Percentiles rank a stretch among this genome's conserved stretches.
phyloP scores from a whole-genome alignment of 345 rosid genomes.

The Pistacia integerrima region DNA sequence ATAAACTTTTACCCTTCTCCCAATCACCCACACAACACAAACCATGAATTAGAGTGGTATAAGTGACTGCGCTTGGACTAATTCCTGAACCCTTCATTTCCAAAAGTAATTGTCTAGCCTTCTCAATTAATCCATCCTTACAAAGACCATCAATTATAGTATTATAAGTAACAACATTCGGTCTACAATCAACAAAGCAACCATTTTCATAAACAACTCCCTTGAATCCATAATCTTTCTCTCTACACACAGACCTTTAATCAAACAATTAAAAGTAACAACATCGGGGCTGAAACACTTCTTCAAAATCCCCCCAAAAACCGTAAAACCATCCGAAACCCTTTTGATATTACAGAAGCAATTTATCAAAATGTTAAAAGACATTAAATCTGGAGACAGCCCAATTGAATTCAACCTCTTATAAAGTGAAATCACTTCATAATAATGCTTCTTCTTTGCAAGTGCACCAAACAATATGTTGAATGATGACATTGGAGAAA shows the following conservation, averaged over 20 bases:
- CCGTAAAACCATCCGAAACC: slow-evolving; percentile 24
- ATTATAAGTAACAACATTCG: slow-evolving; percentile 15
- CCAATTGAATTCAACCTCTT: no score
- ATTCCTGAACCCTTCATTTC: slow-evolving; percentile 31
- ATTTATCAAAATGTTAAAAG: slow-evolving; percentile 29
- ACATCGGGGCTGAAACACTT: slow-evolving; percentile 20
- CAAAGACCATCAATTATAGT: slow-evolving; percentile 34
- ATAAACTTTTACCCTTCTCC: slow-evolving; percentile 24
- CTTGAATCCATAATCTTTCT: not conserved
- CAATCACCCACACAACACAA: slow-evolving; percentile 21
- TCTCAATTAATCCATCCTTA: not conserved
- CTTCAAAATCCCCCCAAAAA: slow-evolving; percentile 30
- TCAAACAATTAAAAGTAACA: slow-evolving; percentile 27
- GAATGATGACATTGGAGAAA: no score
- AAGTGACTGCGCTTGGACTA: slow-evolving; percentile 23
- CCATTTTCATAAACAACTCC: slow-evolving; percentile 15
- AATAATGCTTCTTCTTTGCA: no score
- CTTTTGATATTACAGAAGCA: not conserved
- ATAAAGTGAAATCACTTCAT: no score
- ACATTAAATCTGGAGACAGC: slow-evolving; percentile 17
- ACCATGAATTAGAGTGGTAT: slow-evolving; percentile 5
- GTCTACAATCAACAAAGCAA: slow-evolving; percentile 17
- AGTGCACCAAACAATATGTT: no score
- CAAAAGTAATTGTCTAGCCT: slow-evolving; percentile 30
- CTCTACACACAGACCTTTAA: slow-evolving; percentile 33